These are phyloP conservation scores for Lodderomyces beijingensis DNA, from an alignment of 1,139 yeast species.

Conservation along the genomic window DNA sequence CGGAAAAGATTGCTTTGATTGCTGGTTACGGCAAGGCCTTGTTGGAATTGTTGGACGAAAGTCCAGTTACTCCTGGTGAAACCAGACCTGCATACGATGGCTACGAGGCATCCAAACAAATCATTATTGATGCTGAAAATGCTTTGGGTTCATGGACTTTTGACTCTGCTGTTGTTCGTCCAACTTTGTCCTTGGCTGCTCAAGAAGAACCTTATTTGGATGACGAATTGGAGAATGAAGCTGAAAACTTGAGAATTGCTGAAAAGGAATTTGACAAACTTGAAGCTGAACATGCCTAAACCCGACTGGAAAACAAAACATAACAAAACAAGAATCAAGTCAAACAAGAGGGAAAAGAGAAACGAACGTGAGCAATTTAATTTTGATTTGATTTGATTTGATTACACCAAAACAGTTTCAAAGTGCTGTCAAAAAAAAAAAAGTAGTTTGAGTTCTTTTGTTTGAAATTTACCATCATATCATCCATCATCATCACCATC, in stretches of 20 bases:
- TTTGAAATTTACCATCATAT: no score
- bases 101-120: constrained; percentile 82
- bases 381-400: no score
- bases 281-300: constrained; percentile 10
- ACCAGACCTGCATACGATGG: constrained; percentile 87
- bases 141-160: constrained; percentile 83
- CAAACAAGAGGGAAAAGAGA: background rate
- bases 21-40: constrained; percentile 89
- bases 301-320: constrained; percentile 1
- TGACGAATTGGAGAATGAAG: constrained; percentile 52
- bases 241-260: constrained; percentile 52
- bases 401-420: no score
- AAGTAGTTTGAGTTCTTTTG: constrained; percentile 1
- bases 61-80: constrained; percentile 89
- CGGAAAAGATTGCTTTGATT: constrained; percentile 80
- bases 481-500: no score
- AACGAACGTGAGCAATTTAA: no score
- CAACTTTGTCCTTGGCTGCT: constrained; percentile 74
- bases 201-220: constrained; percentile 60
- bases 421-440: no score
- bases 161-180: constrained; percentile 75
- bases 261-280: constrained; percentile 42
- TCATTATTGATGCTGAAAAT: constrained; percentile 79
- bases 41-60: constrained; percentile 75
- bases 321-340: constrained; percentile 3